Evolutionary conservation across 164 flowering plant genomes (phyloP).

Genomic region (Tetracentron sinense): DNA sequence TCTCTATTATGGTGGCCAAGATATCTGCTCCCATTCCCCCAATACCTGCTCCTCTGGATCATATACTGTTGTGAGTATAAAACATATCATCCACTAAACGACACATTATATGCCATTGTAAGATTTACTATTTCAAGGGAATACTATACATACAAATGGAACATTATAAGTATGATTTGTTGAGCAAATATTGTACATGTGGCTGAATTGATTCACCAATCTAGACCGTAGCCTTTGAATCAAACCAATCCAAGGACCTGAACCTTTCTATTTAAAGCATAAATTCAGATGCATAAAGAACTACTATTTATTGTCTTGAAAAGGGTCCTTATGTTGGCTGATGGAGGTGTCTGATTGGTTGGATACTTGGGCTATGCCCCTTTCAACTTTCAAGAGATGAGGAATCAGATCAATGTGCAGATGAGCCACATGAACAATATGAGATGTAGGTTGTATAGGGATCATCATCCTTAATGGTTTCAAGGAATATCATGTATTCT

Average conservation of each 20-base stretch:
- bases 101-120: background rate
- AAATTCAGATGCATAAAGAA: too few species aligned
- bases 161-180: too few species aligned
- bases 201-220: background rate
- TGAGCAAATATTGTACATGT: background rate
- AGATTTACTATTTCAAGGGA: background rate
- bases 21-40: slow-evolving; percentile 33
- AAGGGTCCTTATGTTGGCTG: too few species aligned
- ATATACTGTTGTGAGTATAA: slow-evolving; percentile 24
- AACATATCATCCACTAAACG: background rate
- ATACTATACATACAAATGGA: background rate
- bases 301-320: too few species aligned
- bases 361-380: background rate
- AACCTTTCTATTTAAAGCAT: too few species aligned
- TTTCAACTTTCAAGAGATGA: background rate
- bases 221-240: background rate
- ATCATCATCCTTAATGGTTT: too few species aligned
- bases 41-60: slow-evolving; percentile 17
- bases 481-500: too few species aligned
- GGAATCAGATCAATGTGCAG: background rate
- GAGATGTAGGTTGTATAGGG: background rate
- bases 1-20: slow-evolving; percentile 64
- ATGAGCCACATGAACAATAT: background rate
- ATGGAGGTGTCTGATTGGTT: too few species aligned
- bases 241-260: background rate